Conservation (phyloP, 148 eudicot species). For the Cornus florida region DNA sequence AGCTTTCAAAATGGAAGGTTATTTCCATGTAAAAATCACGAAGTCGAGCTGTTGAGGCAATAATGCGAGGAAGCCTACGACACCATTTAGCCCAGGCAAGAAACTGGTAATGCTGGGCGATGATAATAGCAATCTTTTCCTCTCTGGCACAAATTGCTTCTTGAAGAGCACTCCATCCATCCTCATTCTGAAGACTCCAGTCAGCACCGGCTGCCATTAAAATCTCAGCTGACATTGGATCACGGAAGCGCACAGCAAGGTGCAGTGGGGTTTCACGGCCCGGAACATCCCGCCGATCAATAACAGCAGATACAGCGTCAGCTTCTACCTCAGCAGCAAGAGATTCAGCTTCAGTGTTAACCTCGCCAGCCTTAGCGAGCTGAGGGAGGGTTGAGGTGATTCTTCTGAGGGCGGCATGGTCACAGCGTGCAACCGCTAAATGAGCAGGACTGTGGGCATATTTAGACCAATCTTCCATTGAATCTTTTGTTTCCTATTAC, state of each 20-base stretch:
- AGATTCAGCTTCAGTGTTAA: slow-evolving; percentile 71
- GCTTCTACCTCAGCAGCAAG: slow-evolving; percentile 73
- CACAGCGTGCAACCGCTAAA: slow-evolving; percentile 64
- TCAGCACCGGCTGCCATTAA: slow-evolving; percentile 94
- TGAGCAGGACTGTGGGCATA: slow-evolving; percentile 80
- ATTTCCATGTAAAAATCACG: slow-evolving; percentile 97
- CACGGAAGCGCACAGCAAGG: slow-evolving; percentile 74
- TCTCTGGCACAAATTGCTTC: slow-evolving; percentile 87
- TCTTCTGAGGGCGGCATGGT: slow-evolving; percentile 51
- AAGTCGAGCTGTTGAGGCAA: slow-evolving; percentile 72
- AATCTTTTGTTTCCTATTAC: slow-evolving; percentile 7
- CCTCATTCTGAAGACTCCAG: slow-evolving; percentile 90
- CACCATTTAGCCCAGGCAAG: slow-evolving; percentile 99
- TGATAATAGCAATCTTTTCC: slow-evolving; percentile 87
- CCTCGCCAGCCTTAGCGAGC: slow-evolving; percentile 81
- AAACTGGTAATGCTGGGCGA: slow-evolving; percentile 80
- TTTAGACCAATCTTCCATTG: slow-evolving; percentile 78
- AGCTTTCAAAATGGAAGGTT: slow-evolving; percentile 92
- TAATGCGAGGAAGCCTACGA: slow-evolving; percentile 85
- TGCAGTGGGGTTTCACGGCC: slow-evolving; percentile 93
- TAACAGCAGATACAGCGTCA: slow-evolving; percentile 62
- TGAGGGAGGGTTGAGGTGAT: slow-evolving; percentile 57
- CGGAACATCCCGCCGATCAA: slow-evolving; percentile 84
- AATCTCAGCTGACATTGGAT: slow-evolving; percentile 69
- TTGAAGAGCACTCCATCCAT: slow-evolving; percentile 96